Conservation (phyloP, 2,329 filamentous ascomycete species). For the Sporothrix mexicana region DNA sequence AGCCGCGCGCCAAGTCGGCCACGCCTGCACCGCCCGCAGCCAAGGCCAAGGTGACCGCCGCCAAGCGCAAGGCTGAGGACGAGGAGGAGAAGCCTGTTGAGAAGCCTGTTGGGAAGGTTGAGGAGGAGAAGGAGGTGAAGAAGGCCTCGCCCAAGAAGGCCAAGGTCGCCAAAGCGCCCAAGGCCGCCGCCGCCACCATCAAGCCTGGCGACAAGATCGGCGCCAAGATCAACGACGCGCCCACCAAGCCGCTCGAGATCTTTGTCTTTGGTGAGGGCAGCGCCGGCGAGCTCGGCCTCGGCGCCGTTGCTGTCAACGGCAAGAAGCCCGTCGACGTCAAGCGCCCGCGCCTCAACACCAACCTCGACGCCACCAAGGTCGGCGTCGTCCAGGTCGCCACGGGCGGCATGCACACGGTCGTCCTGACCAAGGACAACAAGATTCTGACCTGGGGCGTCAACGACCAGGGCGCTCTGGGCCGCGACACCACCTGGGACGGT, state of each 20-base stretch:
- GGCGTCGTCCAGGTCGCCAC: conserved; percentile 77
- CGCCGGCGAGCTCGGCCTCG: conserved; percentile 82
- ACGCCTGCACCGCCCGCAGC: conserved; percentile 28
- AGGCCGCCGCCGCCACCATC: conserved; percentile 35
- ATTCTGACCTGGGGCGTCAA: conserved; percentile 89
- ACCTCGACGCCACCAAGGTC: conserved; percentile 60
- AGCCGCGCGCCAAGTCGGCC: conserved; percentile 30
- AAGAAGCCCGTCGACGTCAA: conserved; percentile 73
- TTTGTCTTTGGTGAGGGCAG: conserved; percentile 82
- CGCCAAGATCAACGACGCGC: conserved; percentile 65
- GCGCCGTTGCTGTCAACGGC: conserved; percentile 65
- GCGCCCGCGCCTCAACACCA: conserved; percentile 71
- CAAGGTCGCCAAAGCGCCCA: conserved; percentile 37
- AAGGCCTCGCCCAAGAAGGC: conserved; percentile 34
- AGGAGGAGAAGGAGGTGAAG: conserved; percentile 25
- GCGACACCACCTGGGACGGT: conserved; percentile 70
- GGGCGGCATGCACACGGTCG: conserved; percentile 82
- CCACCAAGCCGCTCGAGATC: conserved; percentile 69
- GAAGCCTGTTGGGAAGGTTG: not conserved
- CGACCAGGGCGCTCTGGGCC: conserved; percentile 79
- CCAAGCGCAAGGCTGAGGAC: conserved; percentile 34
- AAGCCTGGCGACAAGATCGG: conserved; percentile 51
- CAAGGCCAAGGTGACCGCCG: conserved; percentile 34
- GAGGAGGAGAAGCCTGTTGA: conserved; percentile 15
- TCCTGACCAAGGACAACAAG: conserved; percentile 78